Evolutionary conservation across 257 asterid species (phyloP), one percentile per base, ranked within the genome.

Genomic region (Forsythia suspensa): DNA sequence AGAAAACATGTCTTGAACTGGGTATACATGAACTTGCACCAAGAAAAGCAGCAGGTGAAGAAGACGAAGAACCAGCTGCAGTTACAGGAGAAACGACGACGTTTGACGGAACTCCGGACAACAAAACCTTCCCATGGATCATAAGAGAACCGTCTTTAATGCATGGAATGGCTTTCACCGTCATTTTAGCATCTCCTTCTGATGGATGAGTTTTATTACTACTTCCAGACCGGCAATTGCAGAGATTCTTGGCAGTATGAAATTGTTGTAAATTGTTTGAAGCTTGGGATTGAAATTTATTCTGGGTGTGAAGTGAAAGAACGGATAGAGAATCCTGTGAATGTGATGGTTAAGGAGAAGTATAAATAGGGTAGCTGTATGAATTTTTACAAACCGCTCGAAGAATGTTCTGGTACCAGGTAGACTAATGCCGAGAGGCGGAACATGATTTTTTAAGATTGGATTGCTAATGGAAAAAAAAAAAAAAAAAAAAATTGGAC

Each of bases 101-200:
- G 73, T 87, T 89, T 21, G 43, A 15, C 0, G 90, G 93, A 43
- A 91, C 91, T 15, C 80, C 74, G 6, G 86, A 83, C 18, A 88
- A 57, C 68, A 89, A 80, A 44, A 83, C 89, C 84, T 86, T 91
- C 76, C 92, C 93, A 2, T 87, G 76, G 5, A 91, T 88, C 85
- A 83, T 80, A 81, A 91, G 91, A 76, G 80, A 63, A n/a, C 85
- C 88, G 76, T 86, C 84, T 73, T 74, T 86, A 73, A 91, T 82
- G 80, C 84, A 86, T 9, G 92, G 96, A 40, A 5, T 84, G 3
- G 88, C 90, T 51, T 90, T 84, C 66, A 89, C 79, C 0, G 96
- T 91, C 96, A 91, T 91, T 63, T 69, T 81, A 63, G 57, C 16
- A 67, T 79, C 70, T 4, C 12, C 4, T 73, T 52, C 34, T 5